Conservation (phyloP, 2,329 filamentous ascomycete species). For the Fusarium ramigenum region DNA sequence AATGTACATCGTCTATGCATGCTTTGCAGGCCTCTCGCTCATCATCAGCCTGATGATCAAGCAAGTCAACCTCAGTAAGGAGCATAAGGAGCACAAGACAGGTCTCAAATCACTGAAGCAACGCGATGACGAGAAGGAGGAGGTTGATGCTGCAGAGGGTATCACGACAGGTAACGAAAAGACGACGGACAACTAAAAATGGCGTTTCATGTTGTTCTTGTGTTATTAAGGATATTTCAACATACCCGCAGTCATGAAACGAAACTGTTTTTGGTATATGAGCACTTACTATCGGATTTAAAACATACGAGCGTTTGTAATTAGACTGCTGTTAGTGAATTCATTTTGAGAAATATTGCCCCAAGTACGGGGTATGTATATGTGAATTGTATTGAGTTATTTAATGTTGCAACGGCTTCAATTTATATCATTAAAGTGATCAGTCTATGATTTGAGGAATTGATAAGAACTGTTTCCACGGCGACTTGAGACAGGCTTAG, state of each 20-base stretch:
- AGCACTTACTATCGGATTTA: neutral
- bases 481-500: neutral
- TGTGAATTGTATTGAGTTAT: neutral
- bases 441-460: neutral
- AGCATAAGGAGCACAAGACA: slow-evolving; percentile 68
- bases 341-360: neutral
- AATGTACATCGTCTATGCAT: slow-evolving; percentile 68
- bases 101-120: slow-evolving; percentile 58
- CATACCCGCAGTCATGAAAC: neutral
- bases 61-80: slow-evolving; percentile 61
- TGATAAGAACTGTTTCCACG: neutral
- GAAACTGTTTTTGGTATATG: neutral
- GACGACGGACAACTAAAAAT: slow-evolving; percentile 18
- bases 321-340: neutral
- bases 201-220: neutral
- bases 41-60: slow-evolving; percentile 58
- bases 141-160: neutral
- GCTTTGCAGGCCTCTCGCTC: slow-evolving; percentile 58
- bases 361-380: too few relatives aligned
- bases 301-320: slow-evolving; percentile 7
- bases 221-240: neutral
- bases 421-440: neutral
- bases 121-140: slow-evolving; percentile 38
- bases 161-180: slow-evolving; percentile 15
- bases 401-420: neutral